Base-by-base conservation (phyloP, 768 basidiomycete species). In the Podaxis sp. region DNA sequence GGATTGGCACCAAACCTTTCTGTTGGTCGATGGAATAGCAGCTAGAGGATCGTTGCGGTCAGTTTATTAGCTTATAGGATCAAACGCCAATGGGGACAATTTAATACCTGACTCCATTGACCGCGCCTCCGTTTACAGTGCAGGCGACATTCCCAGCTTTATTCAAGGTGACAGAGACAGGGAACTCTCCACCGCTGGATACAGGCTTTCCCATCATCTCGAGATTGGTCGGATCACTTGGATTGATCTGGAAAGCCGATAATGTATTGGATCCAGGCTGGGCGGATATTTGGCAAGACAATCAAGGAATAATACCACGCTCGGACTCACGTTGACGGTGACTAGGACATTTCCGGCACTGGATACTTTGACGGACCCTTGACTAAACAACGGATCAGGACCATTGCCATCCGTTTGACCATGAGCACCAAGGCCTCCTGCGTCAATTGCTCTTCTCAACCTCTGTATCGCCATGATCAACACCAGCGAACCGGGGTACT, bases 241-340 rank as follows among this genome's bases (percentile, higher is more conserved):
- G 73, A 69, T 82, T 72, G 69, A 85, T 77, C 36, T 61, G 65
- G 68, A 80, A 81, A 60, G 77, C 68, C 11, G 75, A 71, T 17
- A 78, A 61, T 0, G 79, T 81, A 65, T 81, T 82, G 10, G 82
- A 84, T 13, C 82, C 83, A 22, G 82, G 66, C 79, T 82, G 66
- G 38, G 66, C 22, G 22, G 24, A 12, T 12, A 22, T 13, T 54
- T 52, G 40, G 38, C 36, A 22, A 38, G 12, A 38, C 22, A 51
- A 22, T 51, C 3, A 54, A 40, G 17, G 20, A 38, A 12, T 58
- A 17, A 17, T 56, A 26, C 37, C n/a, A n/a, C n/a, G 24, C 4
- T 52, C 8, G 41, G n/a, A 67, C 71, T 46, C 26, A 78, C 76
- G 56, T 77, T 78, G 50, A 78, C 73, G 4, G 77, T 71, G 20